Conservation (phyloP, 2,329 filamentous ascomycete genomes). For the Pseudogymnoascus sp. region DNA sequence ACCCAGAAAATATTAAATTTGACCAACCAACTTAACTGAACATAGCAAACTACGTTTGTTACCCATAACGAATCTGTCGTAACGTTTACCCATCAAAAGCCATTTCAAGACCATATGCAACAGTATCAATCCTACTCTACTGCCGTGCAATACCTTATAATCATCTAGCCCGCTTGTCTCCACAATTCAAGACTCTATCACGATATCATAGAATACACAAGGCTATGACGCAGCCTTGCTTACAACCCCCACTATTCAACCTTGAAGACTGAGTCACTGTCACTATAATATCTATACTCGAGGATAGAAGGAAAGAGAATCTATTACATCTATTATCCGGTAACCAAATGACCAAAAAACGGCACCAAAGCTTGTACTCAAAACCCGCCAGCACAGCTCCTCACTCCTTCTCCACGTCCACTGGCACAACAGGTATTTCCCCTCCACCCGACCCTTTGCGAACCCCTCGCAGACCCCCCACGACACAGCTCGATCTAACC, state of each 20-base stretch:
- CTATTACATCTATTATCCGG: background rate
- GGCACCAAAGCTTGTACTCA: conserved; percentile 46
- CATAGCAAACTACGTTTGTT: background rate
- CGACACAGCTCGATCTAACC: conserved; percentile 5
- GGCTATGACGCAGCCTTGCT: conserved; percentile 7
- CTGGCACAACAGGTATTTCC: conserved; percentile 26
- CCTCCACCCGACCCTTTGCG: background rate
- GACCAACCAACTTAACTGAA: background rate
- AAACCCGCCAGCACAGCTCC: conserved; percentile 51
- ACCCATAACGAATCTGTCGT: too few species aligned
- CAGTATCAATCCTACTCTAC: background rate
- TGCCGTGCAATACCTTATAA: background rate
- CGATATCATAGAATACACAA: background rate
- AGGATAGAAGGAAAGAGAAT: background rate
- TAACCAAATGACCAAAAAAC: conserved; percentile 55
- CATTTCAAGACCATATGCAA: background rate
- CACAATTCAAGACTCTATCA: conserved; percentile 4
- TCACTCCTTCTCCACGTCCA: conserved; percentile 38
- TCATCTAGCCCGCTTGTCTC: background rate
- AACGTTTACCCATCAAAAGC: background rate
- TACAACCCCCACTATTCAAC: conserved; percentile 4
- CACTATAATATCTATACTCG: background rate
- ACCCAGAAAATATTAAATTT: background rate
- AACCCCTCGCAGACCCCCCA: background rate
- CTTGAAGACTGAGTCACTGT: background rate